Evolutionary conservation across 1,284 basidiomycete genomes (phyloP).

Genomic region (Ustilago crameri): DNA sequence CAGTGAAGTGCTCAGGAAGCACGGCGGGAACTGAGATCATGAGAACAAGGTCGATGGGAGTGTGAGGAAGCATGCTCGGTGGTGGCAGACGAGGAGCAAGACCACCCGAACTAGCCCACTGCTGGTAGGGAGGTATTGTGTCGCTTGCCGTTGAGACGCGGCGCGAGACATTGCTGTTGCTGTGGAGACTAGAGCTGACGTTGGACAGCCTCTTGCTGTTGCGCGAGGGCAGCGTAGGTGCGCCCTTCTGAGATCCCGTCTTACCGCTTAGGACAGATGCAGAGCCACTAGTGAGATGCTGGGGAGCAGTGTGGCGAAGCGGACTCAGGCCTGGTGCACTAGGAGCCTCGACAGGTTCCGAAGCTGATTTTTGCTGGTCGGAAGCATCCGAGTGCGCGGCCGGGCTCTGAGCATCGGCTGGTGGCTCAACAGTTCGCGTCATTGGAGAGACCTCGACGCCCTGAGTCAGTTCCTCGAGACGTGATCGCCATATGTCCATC

Average conservation of each 20-base stretch:
- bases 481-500: slow-evolving; percentile 83
- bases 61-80: slow-evolving; percentile 75
- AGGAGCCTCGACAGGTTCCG: slow-evolving; percentile 1
- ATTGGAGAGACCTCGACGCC: slow-evolving; percentile 14
- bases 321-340: slow-evolving; percentile 16
- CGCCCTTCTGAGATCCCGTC: slow-evolving; percentile 38
- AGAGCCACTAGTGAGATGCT: slow-evolving; percentile 23
- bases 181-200: slow-evolving; percentile 40
- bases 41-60: slow-evolving; percentile 88
- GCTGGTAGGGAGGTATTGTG: slow-evolving; percentile 46
- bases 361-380: slow-evolving; percentile 6
- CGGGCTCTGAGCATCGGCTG: not conserved
- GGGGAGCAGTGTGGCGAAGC: slow-evolving; percentile 10
- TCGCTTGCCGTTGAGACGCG: slow-evolving; percentile 33
- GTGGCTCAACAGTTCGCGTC: not conserved
- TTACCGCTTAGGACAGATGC: slow-evolving; percentile 51
- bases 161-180: slow-evolving; percentile 18
- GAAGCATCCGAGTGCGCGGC: slow-evolving; percentile 3
- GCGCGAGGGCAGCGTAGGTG: slow-evolving; percentile 20
- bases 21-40: slow-evolving; percentile 82
- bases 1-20: slow-evolving; percentile 51
- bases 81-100: slow-evolving; percentile 58
- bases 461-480: slow-evolving; percentile 44
- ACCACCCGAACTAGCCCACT: slow-evolving; percentile 61
- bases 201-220: slow-evolving; percentile 23